phyloP scores from a whole-genome alignment of 2,329 filamentous ascomycete species.

The Colletotrichum eremochloae region DNA sequence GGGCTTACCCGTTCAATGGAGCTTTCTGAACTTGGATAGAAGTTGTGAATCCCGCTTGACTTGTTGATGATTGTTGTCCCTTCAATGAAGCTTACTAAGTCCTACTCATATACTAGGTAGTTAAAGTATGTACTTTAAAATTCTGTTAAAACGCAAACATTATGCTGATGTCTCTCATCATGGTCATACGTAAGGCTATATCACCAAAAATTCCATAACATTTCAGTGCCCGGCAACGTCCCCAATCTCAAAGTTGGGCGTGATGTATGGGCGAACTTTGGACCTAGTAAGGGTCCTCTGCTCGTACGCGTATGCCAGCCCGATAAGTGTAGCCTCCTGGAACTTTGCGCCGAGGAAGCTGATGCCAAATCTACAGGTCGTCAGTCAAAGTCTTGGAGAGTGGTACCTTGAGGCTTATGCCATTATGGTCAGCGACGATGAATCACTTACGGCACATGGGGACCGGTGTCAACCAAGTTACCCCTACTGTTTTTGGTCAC shows the following conservation, averaged over 20 bases:
- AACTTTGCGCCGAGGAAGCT: slow-evolving; percentile 71
- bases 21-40: not conserved
- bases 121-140: not conserved
- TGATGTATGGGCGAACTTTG: slow-evolving; percentile 47
- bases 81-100: not conserved
- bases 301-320: slow-evolving; percentile 77
- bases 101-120: not conserved
- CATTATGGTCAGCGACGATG: not conserved
- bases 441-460: slow-evolving; percentile 42
- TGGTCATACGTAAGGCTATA: not conserved
- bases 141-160: not conserved
- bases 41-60: no score
- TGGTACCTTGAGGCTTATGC: not conserved
- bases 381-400: not conserved
- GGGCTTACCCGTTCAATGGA: no score
- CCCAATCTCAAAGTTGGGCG: slow-evolving; percentile 50
- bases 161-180: not conserved
- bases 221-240: slow-evolving; percentile 44
- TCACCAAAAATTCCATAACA: fast-evolving
- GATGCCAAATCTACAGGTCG: slow-evolving; percentile 65
- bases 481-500: slow-evolving; percentile 39
- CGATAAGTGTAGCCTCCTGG: slow-evolving; percentile 71
- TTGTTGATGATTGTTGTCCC: not conserved
- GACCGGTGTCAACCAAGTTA: slow-evolving; percentile 40
- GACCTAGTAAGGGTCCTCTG: slow-evolving; percentile 61